phyloP scores from a whole-genome alignment of 2,329 filamentous ascomycete species.

The Penicillium hordei region DNA sequence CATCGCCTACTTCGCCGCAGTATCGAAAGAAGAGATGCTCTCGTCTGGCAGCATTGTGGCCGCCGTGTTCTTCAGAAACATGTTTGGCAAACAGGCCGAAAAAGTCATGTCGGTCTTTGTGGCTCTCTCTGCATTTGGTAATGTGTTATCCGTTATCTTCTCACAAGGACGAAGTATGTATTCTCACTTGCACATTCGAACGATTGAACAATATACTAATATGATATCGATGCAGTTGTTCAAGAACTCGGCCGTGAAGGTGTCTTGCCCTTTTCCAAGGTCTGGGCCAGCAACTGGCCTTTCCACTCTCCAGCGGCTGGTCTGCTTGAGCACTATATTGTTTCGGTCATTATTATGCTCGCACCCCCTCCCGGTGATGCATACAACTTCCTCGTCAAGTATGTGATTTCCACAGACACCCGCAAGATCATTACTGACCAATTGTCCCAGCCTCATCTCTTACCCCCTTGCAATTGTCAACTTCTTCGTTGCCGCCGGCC shows the following conservation, averaged over 20 bases:
- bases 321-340: slow-evolving; percentile 63
- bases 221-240: slow-evolving; percentile 29
- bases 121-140: slow-evolving; percentile 61
- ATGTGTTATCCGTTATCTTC: slow-evolving; percentile 59
- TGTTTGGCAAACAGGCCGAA: slow-evolving; percentile 57
- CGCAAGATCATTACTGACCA: slow-evolving; percentile 1
- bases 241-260: slow-evolving; percentile 69
- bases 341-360: slow-evolving; percentile 64
- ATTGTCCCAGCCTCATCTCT: slow-evolving; percentile 34
- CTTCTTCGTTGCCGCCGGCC: slow-evolving; percentile 51
- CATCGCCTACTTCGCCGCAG: slow-evolving; percentile 60
- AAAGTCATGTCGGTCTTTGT: slow-evolving; percentile 62
- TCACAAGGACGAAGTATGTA: slow-evolving; percentile 42
- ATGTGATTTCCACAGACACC: slow-evolving; percentile 16
- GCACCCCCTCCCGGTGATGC: slow-evolving; percentile 67
- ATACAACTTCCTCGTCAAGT: slow-evolving; percentile 61
- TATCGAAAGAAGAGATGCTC: slow-evolving; percentile 57
- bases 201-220: neutral
- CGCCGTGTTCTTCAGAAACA: slow-evolving; percentile 59
- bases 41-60: slow-evolving; percentile 56
- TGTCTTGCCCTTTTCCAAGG: slow-evolving; percentile 62
- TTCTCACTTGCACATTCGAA: neutral
- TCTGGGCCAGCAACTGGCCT: slow-evolving; percentile 69
- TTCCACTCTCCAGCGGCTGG: slow-evolving; percentile 63
- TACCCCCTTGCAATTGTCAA: slow-evolving; percentile 51